A percentile compares a stretch with the other conserved stretches of the same genome.
phyloP scores from a whole-genome alignment of 2,329 filamentous ascomycete genomes.

The Acephala macrosclerotiorum region DNA sequence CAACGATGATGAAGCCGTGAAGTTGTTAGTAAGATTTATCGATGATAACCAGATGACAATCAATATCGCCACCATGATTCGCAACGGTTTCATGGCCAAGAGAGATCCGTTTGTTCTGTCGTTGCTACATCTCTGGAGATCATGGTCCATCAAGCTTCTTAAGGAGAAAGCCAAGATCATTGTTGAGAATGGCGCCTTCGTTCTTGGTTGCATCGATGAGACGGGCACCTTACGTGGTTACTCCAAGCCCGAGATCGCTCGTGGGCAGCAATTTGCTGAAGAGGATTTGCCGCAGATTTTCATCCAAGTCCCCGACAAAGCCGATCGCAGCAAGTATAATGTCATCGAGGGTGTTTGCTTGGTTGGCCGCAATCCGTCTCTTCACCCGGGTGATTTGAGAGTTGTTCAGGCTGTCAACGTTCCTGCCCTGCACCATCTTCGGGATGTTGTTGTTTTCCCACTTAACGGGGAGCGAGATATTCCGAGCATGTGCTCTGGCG shows the following conservation, averaged over 20 bases:
- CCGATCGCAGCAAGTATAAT: slow-evolving; percentile 59
- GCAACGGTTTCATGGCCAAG: slow-evolving; percentile 77
- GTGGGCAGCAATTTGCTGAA: slow-evolving; percentile 47
- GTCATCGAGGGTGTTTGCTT: slow-evolving; percentile 81
- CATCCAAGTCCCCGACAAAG: slow-evolving; percentile 74
- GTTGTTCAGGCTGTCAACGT: slow-evolving; percentile 85
- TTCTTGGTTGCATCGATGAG: slow-evolving; percentile 90
- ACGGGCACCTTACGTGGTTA: slow-evolving; percentile 78
- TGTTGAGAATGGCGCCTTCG: slow-evolving; percentile 83
- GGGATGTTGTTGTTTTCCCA: slow-evolving; percentile 88
- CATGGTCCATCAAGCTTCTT: slow-evolving; percentile 87
- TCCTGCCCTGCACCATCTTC: slow-evolving; percentile 75
- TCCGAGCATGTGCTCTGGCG: slow-evolving; percentile 93
- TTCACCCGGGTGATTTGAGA: slow-evolving; percentile 91
- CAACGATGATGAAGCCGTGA: slow-evolving; percentile 67
- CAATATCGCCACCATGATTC: slow-evolving; percentile 76
- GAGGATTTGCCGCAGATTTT: slow-evolving; percentile 83
- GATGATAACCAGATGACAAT: slow-evolving; percentile 87
- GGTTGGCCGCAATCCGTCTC: slow-evolving; percentile 88
- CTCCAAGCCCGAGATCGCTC: slow-evolving; percentile 51
- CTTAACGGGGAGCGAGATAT: slow-evolving; percentile 83
- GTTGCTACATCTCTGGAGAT: slow-evolving; percentile 82
- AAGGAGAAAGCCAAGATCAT: slow-evolving; percentile 92
- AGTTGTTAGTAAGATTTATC: slow-evolving; percentile 75
- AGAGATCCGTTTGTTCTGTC: slow-evolving; percentile 85